Percentiles rank a stretch among this genome's conserved stretches.
Conservation (phyloP, 192 early-diverging fungal species). For the Cladochytrium replicatum region DNA sequence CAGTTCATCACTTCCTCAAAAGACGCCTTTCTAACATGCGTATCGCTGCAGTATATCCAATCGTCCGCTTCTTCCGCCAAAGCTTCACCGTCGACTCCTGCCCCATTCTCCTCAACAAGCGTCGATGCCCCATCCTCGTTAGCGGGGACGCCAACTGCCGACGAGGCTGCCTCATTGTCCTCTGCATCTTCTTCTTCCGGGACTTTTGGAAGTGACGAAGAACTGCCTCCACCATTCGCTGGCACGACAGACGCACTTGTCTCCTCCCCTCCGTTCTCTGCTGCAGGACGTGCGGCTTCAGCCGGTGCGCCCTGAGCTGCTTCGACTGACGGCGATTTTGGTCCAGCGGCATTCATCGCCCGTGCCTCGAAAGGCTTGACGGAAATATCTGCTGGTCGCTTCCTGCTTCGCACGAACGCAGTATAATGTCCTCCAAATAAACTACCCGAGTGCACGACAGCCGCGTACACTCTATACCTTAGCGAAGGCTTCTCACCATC, state of each 20-base stretch:
- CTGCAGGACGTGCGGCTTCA: neutral
- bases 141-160: neutral
- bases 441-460: slow-evolving; percentile 35
- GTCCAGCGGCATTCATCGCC: no score
- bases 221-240: neutral
- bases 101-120: neutral
- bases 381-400: no score
- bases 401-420: slow-evolving; percentile 29
- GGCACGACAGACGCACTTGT: neutral
- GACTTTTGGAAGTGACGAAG: neutral
- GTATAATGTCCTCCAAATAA: slow-evolving; percentile 38
- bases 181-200: neutral
- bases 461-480: slow-evolving; percentile 32
- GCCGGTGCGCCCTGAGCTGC: neutral
- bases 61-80: slow-evolving; percentile 1
- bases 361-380: no score
- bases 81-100: neutral
- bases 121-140: neutral
- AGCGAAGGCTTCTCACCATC: no score
- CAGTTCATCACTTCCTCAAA: slow-evolving; percentile 26
- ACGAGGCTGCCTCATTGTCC: slow-evolving; percentile 2
- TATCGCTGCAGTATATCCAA: slow-evolving; percentile 32
- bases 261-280: neutral
- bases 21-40: slow-evolving; percentile 9
- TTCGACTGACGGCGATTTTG: no score